Base-by-base conservation (phyloP, 805 yeast species). In the Candida argentea region DNA sequence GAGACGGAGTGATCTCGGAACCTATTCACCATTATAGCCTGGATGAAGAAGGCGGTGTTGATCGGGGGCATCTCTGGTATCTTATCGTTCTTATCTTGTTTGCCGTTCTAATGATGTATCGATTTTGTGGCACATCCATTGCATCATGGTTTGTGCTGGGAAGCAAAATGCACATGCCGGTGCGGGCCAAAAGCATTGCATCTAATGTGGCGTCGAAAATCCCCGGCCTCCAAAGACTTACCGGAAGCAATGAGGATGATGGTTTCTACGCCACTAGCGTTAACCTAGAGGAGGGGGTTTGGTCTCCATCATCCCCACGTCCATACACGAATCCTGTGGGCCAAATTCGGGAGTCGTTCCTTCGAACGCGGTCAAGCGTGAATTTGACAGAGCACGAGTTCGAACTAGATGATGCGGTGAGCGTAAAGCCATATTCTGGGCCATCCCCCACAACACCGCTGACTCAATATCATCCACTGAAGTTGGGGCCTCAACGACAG, bases 341-440 rank as follows among this genome's bases (percentile, higher is more conserved):
- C n/a, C n/a, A n/a, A n/a, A n/a, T n/a, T n/a, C n/a, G n/a, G n/a
- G n/a, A n/a, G n/a, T n/a, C n/a, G n/a, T n/a, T 52, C 9, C 42
- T 61, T 15, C 40, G 67, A 16, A 60, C 67, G 2, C 34, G 67
- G 27, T 57, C 61, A 22, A 46, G 52, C 4, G 46, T 57, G 13
- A 57, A 48, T 27, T 46, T 60, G 30, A 27, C 30, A 6, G 13
- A 13, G 4, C 46, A 45, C 9, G 31, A 32, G 5, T 41, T 37
- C 11, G 37, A 34, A 7, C 32, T 36, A 12, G 38, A 34, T 4
- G 28, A 8, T 5, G 29, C 26, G 15, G 18, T 27, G 16, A 12
- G 12, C n/a, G n/a, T n/a, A n/a, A n/a, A n/a, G n/a, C n/a, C n/a
- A n/a, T n/a, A n/a, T n/a, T n/a, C n/a, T n/a, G n/a, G n/a, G n/a